Conservation (phyloP, 106 monocot species). For the Dendrobium chrysotoxum region DNA sequence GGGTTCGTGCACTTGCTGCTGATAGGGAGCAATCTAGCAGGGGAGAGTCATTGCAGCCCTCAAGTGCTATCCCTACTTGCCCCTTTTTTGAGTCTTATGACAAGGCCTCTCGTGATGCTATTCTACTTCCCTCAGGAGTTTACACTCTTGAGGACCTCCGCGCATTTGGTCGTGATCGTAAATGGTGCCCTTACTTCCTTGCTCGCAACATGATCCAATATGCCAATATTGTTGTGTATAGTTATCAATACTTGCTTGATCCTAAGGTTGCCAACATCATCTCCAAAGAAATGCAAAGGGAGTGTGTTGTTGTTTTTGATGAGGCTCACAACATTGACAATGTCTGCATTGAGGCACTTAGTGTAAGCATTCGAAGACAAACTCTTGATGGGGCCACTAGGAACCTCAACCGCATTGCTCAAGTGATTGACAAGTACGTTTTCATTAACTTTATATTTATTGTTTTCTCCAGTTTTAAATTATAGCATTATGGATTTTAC, state of each 20-base stretch:
- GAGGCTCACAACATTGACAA: conserved; percentile 99
- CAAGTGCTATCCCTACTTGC: conserved; percentile 39
- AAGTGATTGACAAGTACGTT: conserved; percentile 84
- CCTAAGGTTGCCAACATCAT: conserved; percentile 96
- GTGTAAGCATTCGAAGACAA: conserved; percentile 77
- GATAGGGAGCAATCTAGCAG: not conserved
- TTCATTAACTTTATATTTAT: not conserved
- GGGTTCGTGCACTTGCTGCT: conserved; percentile 73
- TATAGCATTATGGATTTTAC: not conserved
- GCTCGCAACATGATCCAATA: conserved; percentile 74
- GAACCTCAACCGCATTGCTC: conserved; percentile 59
- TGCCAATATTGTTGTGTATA: conserved; percentile 92
- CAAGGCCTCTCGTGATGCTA: conserved; percentile 31
- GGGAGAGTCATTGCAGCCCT: conserved; percentile 9
- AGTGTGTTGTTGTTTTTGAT: conserved; percentile 93
- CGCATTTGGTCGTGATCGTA: conserved; percentile 45
- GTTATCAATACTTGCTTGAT: conserved; percentile 91
- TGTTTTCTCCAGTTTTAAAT: not conserved
- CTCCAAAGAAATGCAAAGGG: conserved; percentile 89
- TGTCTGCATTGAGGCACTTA: conserved; percentile 96
- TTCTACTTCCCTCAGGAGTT: conserved; percentile 75
- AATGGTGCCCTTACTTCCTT: conserved; percentile 89
- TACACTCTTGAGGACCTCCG: conserved; percentile 82
- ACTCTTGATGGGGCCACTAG: conserved; percentile 92
- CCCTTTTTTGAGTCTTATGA: conserved; percentile 69